Base-by-base conservation (phyloP, 257 asterid species). In the Solanum verrucosum region DNA sequence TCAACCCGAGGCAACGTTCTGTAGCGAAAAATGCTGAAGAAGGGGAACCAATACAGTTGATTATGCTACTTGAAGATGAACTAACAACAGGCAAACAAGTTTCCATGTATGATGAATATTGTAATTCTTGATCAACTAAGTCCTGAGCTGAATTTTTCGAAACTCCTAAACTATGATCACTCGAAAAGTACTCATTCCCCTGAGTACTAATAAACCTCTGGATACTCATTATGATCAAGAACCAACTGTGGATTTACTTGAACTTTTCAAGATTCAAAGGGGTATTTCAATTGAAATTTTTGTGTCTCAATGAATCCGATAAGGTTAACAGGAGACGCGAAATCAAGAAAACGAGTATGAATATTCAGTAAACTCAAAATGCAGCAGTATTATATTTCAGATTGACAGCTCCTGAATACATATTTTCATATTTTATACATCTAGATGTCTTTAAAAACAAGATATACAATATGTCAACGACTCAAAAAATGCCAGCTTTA, bases 31-130 rank as follows among this genome's bases (percentile, higher is more conserved):
- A 93, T 14, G 97, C 93, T 13, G 85, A 82, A 49, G 92, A 33
- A 2, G 95, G 95, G 35, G 98, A 91, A 89, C 94, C 97, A n/a
- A 93, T 92, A 89, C 90, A 90, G 88, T 93, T 84, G 60, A 95
- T 91, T 21, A 94, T 92, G 18, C 94, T 87, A 78, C 90, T 91
- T 11, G 95, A 83, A 78, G 90, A 90, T 9, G 93, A 86, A 31
- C 93, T 63, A 84, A 72, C 88, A 23, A 31, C 31, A 42, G 49
- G 87, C 18, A 88, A 90, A 91, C 89, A 89, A 4, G 56, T 71
- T 71, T 33, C 92, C 82, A 71, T 75, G 16, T 91, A 65, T 49
- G 90, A 59, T 27, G 91, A 60, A 72, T 93, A 85, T 21, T 89
- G 91, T 31, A 70, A 14, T 14, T 91, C 92, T 68, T 29, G 89